Conservation (phyloP, 345 rosid genomes). For the Garcia nutans region DNA sequence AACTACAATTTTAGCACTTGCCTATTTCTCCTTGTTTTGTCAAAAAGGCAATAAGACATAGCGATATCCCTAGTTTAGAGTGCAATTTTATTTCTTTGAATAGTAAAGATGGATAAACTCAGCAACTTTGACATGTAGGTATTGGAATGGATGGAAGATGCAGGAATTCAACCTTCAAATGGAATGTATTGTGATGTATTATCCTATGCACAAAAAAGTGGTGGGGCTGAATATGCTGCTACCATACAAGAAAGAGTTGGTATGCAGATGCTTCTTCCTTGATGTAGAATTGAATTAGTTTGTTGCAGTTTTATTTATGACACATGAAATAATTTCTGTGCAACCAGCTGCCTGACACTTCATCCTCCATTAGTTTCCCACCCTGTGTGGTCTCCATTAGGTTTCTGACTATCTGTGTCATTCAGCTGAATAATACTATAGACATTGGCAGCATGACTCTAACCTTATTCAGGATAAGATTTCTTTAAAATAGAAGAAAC, state of each 20-base stretch:
- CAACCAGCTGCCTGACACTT: not conserved
- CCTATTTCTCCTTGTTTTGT: not conserved
- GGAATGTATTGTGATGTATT: slow-evolving; percentile 63
- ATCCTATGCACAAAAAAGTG: slow-evolving; percentile 62
- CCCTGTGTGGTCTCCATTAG: not conserved
- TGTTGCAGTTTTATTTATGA: not conserved
- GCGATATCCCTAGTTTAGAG: not conserved
- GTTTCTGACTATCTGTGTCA: not conserved
- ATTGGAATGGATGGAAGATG: slow-evolving; percentile 81
- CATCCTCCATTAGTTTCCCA: not conserved
- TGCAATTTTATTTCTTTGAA: not conserved
- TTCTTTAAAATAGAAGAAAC: not conserved
- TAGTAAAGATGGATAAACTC: not conserved
- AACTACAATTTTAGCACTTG: not conserved
- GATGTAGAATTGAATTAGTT: slow-evolving; percentile 5
- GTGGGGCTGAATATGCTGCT: slow-evolving; percentile 57
- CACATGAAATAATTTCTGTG: not conserved
- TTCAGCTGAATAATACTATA: not conserved
- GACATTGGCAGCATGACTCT: not conserved
- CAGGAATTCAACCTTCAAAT: slow-evolving; percentile 61
- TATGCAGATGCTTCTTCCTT: slow-evolving; percentile 35
- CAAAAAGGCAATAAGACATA: not conserved
- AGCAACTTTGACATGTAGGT: slow-evolving; percentile 46
- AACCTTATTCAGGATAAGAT: not conserved
- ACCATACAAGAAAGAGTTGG: slow-evolving; percentile 57